phyloP scores from a whole-genome alignment of 2,329 filamentous ascomycete species.

The Aspergillus clavatus region DNA sequence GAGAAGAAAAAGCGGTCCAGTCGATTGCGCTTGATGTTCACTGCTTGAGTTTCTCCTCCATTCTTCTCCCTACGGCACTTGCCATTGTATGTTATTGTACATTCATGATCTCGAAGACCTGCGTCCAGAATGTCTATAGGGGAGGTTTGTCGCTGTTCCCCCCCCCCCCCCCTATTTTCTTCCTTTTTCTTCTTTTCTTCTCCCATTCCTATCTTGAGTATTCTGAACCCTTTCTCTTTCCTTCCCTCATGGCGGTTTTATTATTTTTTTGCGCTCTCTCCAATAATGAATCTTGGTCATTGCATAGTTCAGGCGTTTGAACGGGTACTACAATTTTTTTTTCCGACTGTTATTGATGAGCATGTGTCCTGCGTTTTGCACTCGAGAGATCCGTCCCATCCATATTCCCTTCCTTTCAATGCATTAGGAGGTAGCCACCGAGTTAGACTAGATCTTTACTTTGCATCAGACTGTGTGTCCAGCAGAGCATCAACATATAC shows the following conservation, averaged over 20 bases:
- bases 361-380: too few relatives aligned
- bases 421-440: too few relatives aligned
- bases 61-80: slow-evolving; percentile 1
- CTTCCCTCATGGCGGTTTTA: not conserved
- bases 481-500: too few relatives aligned
- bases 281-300: not conserved
- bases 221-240: not conserved
- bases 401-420: too few relatives aligned
- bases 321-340: too few relatives aligned
- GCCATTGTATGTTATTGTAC: slow-evolving; percentile 25
- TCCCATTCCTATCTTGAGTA: not conserved
- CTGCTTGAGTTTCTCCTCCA: too few relatives aligned
- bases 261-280: too few relatives aligned
- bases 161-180: not conserved
- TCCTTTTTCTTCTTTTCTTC: slow-evolving; percentile 1
- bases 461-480: too few relatives aligned
- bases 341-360: too few relatives aligned
- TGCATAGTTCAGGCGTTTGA: slow-evolving; percentile 10
- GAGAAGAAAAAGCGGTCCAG: slow-evolving; percentile 40
- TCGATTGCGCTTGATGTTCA: slow-evolving; percentile 34
- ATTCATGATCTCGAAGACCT: slow-evolving; percentile 2
- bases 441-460: too few relatives aligned
- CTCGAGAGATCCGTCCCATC: too few relatives aligned
- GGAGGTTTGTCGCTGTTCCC: not conserved
- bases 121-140: not conserved